A percentile compares a stretch with the other conserved stretches of the same genome.
Conservation (phyloP, 2,329 filamentous ascomycete species). For the Beauveria brongniartii region DNA sequence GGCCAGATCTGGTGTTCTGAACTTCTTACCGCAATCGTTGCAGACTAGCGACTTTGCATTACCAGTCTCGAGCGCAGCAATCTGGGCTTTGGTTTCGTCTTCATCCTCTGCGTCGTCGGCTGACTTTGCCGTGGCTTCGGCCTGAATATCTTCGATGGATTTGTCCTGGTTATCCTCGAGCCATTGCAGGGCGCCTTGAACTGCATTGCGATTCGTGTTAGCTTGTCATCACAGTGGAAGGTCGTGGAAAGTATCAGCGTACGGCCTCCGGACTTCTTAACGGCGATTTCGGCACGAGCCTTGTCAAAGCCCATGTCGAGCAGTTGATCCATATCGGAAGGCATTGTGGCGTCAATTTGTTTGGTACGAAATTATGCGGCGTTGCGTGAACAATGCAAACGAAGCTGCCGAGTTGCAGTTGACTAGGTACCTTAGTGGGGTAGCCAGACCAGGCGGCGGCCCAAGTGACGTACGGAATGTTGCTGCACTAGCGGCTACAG, state of each 20-base stretch:
- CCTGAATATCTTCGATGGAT: constrained; percentile 70
- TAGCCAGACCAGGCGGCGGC: neutral
- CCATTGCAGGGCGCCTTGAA: constrained; percentile 90
- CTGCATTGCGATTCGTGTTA: constrained; percentile 33
- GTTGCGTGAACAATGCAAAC: neutral
- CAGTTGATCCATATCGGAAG: constrained; percentile 52
- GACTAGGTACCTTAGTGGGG: neutral
- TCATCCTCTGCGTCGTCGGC: constrained; percentile 40
- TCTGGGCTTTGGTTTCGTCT: constrained; percentile 43
- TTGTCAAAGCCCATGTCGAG: constrained; percentile 76
- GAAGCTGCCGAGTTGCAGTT: neutral
- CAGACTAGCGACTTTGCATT: constrained; percentile 74
- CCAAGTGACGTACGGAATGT: constrained; percentile 2
- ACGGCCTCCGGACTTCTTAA: constrained; percentile 77
- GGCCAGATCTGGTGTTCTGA: constrained; percentile 71
- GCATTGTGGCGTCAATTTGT: constrained; percentile 23
- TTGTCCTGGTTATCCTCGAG: constrained; percentile 87
- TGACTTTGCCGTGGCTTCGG: constrained; percentile 27
- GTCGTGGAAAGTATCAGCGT: constrained; percentile 27
- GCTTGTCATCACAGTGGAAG: neutral
- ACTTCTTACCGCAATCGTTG: constrained; percentile 90
- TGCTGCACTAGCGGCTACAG: neutral
- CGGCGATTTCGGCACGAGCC: constrained; percentile 71
- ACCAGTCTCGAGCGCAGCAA: constrained; percentile 60
- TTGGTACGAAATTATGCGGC: neutral